Evolutionary conservation across 352 stramenopile genomes (phyloP), one percentile per base, ranked within the genome.

Genomic region (Globisporangium canariense): DNA sequence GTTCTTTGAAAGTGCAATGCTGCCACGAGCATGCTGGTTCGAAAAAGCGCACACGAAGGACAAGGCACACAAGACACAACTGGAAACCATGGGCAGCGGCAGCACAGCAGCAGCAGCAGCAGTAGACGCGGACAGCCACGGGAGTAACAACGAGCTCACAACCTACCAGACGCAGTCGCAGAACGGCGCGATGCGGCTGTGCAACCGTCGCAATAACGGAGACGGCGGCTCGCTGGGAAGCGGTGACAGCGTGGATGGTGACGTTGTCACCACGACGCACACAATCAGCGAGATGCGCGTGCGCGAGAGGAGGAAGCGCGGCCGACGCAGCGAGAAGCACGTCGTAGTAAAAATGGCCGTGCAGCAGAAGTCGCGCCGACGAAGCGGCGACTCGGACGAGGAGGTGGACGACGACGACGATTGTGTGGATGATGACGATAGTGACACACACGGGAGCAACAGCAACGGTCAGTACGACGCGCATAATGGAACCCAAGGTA

Each of bases 251-350:
- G 32, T 30, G 18, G n/a, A 58, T 32, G 25, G 50, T 28, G 49
- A 65, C 38, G 32, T 60, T 18, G 60, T 65, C 16, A 59, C 60
- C 16, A 58, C 60, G 25, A 65, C 38, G 7, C 60, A 54, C 50
- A 65, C 40, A 28, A 65, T 58, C 49, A 65, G 50, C 50, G 60
- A 65, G 36, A 65, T 58, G 50, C 60, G 43, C 49, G 56, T 62
- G 56, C 56, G 6, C 10, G 57, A 65, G 36, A 41, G 49, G 36
- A 65, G 25, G 36, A 30, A 47, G 11, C 60, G 38, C 38, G 49
- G 50, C 2, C 50, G 60, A 18, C 47, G 40, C 10, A 67, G 52
- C 20, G 62, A 61, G 53, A 67, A 67, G 11, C 52, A 16, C 43
- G 45, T 67, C 14, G 62, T 67, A 14, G 62, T 67, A 30, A 60